A percentile compares a stretch with the other conserved stretches of the same genome.
These are phyloP conservation scores for Starmerella sp. DNA, from an alignment of 805 yeast species.

Conservation along the genomic window DNA sequence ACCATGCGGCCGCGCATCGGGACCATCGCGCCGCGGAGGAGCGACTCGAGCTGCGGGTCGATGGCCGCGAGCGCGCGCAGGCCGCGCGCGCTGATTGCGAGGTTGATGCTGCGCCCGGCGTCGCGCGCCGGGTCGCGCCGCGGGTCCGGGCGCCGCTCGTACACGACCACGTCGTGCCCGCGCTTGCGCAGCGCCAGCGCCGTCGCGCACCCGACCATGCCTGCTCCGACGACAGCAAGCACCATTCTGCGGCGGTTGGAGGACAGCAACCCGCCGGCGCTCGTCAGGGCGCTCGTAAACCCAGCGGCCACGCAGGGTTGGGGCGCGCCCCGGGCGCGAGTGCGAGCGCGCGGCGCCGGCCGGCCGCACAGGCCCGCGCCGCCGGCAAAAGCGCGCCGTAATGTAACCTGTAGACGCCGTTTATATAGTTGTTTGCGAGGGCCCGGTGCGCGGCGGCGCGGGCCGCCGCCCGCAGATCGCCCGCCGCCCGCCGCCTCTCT, in stretches of 20 bases:
- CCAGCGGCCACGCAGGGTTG: too few species aligned
- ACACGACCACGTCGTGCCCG: conserved; percentile 62
- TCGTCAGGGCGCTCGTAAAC: not conserved
- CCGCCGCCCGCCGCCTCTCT: not conserved
- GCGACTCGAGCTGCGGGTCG: conserved; percentile 44
- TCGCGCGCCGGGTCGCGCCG: conserved; percentile 25
- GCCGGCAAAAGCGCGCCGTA: too few species aligned
- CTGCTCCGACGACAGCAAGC: conserved; percentile 61
- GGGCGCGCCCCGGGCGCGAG: not conserved
- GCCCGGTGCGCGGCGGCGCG: too few species aligned
- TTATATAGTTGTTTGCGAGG: too few species aligned
- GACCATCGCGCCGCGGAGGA: conserved; percentile 49
- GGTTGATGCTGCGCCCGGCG: conserved; percentile 50
- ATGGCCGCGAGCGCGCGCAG: conserved; percentile 55
- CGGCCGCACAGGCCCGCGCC: too few species aligned
- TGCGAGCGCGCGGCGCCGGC: too few species aligned
- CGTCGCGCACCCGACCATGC: conserved; percentile 75
- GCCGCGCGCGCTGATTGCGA: conserved; percentile 83
- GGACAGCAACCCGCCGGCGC: too few species aligned
- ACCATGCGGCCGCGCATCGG: conserved; percentile 91
- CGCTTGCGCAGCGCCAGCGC: conserved; percentile 67
- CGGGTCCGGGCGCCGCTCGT: conserved; percentile 64
- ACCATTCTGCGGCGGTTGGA: conserved; percentile 3
- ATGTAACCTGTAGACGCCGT: too few species aligned
- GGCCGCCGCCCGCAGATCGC: too few species aligned